These are phyloP conservation scores for Linnemannia elongata DNA, from an alignment of 192 early-diverging fungal genomes.

Conservation along the genomic window DNA sequence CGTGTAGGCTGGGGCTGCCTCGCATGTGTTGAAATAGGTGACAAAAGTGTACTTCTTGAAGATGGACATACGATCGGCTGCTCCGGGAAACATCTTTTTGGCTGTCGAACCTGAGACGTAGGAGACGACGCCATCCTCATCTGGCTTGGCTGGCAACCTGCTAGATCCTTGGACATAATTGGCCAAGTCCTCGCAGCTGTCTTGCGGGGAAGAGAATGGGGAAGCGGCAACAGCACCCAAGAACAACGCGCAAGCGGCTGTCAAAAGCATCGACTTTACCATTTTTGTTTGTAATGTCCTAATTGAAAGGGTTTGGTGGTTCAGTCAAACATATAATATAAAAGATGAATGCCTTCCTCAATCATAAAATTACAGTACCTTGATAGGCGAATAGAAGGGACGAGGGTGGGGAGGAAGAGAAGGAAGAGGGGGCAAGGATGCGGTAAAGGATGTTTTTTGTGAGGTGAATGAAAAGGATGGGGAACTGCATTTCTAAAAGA, in stretches of 20 bases:
- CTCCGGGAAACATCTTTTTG: constrained; percentile 26
- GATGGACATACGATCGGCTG: not conserved
- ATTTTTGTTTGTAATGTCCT: constrained; percentile 6
- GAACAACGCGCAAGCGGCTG: constrained; percentile 14
- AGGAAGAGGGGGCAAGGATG: not conserved
- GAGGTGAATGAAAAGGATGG: not conserved
- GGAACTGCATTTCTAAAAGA: not conserved
- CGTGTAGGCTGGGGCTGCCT: constrained; percentile 6
- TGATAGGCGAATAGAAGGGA: not conserved
- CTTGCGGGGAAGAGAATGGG: constrained; percentile 11
- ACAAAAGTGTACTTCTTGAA: not conserved
- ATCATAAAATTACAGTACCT: not conserved
- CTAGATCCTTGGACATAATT: not conserved
- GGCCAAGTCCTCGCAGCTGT: constrained; percentile 19
- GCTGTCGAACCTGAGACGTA: constrained; percentile 14
- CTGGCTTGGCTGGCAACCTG: constrained; percentile 13
- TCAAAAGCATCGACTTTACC: not conserved
- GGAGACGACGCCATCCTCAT: constrained; percentile 11
- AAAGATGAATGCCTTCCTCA: not conserved
- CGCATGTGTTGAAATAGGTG: constrained; percentile 13
- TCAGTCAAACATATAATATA: not conserved
- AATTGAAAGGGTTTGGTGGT: not conserved
- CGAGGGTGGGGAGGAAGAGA: not conserved
- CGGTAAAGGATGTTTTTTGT: not conserved
- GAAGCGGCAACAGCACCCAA: constrained; percentile 8